phyloP scores from a whole-genome alignment of 225 moss, liverwort and hornwort species.

The Sphagnum tenellum region DNA sequence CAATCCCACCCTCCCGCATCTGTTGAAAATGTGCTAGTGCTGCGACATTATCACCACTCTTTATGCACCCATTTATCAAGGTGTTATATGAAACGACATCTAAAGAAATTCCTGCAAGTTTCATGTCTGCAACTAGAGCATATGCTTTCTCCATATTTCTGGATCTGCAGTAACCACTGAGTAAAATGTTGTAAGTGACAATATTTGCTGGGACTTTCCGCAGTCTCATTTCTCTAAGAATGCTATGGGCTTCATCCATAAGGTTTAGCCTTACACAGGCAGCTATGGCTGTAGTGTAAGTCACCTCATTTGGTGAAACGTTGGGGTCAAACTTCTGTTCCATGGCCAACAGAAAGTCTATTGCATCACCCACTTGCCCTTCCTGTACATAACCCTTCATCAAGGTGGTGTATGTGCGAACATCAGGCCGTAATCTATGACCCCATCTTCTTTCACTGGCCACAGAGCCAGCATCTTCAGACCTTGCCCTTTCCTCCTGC shows the following conservation, averaged over 20 bases:
- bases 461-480: not conserved
- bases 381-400: slow-evolving; percentile 90
- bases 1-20: slow-evolving; percentile 61
- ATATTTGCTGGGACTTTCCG: slow-evolving; percentile 72
- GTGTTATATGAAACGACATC: slow-evolving; percentile 92
- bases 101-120: slow-evolving; percentile 31
- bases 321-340: slow-evolving; percentile 36
- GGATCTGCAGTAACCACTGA: slow-evolving; percentile 65
- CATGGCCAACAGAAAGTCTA: slow-evolving; percentile 76
- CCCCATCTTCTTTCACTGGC: slow-evolving; percentile 23
- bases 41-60: slow-evolving; percentile 58
- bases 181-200: slow-evolving; percentile 69
- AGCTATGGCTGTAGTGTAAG: slow-evolving; percentile 77
- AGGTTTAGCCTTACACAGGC: slow-evolving; percentile 68
- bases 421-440: slow-evolving; percentile 38
- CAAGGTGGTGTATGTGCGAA: slow-evolving; percentile 79
- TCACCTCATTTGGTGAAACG: slow-evolving; percentile 70
- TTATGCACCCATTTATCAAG: slow-evolving; percentile 76
- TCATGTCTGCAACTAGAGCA: slow-evolving; percentile 57
- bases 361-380: slow-evolving; percentile 70
- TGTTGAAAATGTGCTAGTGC: slow-evolving; percentile 58
- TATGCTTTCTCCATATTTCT: slow-evolving; percentile 55
- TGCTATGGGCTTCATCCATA: slow-evolving; percentile 70
- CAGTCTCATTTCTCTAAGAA: slow-evolving; percentile 65
- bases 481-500: not conserved